Evolutionary conservation across 495 filamentous ascomycete species (phyloP).

Genomic region (Tuber brumale): DNA sequence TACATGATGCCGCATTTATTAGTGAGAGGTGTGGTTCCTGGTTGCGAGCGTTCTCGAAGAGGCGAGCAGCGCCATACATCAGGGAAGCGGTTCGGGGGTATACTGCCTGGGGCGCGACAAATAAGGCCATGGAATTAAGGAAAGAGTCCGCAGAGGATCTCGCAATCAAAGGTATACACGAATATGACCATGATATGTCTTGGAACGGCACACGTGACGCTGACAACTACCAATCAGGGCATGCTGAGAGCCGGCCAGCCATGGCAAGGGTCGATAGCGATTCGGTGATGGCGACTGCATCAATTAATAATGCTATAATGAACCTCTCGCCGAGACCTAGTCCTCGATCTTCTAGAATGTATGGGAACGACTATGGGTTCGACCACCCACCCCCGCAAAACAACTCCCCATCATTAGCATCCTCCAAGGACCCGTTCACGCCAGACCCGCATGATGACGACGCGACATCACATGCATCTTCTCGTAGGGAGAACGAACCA

Average conservation of each 20-base stretch:
- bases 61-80: constrained; percentile 37
- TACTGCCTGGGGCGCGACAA: constrained; percentile 37
- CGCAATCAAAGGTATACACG: constrained; percentile 22
- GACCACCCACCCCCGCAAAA: constrained; percentile 25
- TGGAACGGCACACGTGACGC: not conserved
- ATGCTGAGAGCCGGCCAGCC: constrained; percentile 26
- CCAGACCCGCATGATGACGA: constrained; percentile 39
- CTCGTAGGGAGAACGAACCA: constrained; percentile 35
- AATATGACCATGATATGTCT: not conserved
- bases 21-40: constrained; percentile 40
- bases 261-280: constrained; percentile 31
- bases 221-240: not conserved
- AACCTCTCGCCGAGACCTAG: constrained; percentile 33
- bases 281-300: constrained; percentile 1
- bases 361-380: constrained; percentile 38
- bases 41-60: constrained; percentile 34
- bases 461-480: constrained; percentile 34
- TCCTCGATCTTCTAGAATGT: constrained; percentile 34
- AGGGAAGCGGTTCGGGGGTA: constrained; percentile 40
- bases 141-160: constrained; percentile 36
- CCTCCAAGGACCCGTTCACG: constrained; percentile 37
- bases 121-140: constrained; percentile 38
- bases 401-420: constrained; percentile 33
- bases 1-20: constrained; percentile 40
- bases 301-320: constrained; percentile 4